Percentiles rank a stretch among this genome's conserved stretches.
These are phyloP conservation scores for Soucietia sequanensis DNA, from an alignment of 805 yeast species.

Conservation along the genomic window DNA sequence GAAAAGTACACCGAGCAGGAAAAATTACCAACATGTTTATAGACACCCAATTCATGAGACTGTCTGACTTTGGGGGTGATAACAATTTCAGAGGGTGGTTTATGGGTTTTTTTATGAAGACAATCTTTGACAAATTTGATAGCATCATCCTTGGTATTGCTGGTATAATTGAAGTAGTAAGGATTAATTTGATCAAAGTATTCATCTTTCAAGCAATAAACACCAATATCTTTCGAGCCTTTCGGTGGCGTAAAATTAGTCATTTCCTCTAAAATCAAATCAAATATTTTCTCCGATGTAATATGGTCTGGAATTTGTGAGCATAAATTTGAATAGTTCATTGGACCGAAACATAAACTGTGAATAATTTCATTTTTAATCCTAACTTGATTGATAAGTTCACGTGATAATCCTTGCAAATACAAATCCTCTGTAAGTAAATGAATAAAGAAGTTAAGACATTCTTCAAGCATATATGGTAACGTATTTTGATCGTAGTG, in stretches of 20 bases:
- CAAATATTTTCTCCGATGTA: conserved; percentile 71
- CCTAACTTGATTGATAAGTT: conserved; percentile 47
- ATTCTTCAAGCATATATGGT: conserved; percentile 76
- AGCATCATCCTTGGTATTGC: conserved; percentile 84
- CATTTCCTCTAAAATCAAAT: conserved; percentile 36
- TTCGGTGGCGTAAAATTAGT: conserved; percentile 33
- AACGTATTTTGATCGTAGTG: conserved; percentile 47
- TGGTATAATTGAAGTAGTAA: conserved; percentile 70
- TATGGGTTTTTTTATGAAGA: conserved; percentile 37
- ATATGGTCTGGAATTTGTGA: conserved; percentile 74
- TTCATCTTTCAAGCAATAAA: conserved; percentile 35
- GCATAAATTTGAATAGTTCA: conserved; percentile 69
- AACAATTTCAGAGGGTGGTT: conserved; percentile 47
- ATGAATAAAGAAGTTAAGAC: conserved; percentile 63
- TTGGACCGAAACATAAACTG: conserved; percentile 70
- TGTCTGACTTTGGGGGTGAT: conserved; percentile 52
- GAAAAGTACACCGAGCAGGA: conserved; percentile 54
- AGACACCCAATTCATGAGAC: conserved; percentile 32
- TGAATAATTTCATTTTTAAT: conserved; percentile 77
- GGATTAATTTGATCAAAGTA: conserved; percentile 48
- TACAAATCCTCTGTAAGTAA: conserved; percentile 66
- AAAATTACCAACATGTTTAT: conserved; percentile 47
- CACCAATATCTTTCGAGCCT: conserved; percentile 34
- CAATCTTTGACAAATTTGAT: conserved; percentile 58
- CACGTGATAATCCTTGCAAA: conserved; percentile 48